Conservation (phyloP, 2,329 filamentous ascomycete species). For the Escovopsis sp. region DNA sequence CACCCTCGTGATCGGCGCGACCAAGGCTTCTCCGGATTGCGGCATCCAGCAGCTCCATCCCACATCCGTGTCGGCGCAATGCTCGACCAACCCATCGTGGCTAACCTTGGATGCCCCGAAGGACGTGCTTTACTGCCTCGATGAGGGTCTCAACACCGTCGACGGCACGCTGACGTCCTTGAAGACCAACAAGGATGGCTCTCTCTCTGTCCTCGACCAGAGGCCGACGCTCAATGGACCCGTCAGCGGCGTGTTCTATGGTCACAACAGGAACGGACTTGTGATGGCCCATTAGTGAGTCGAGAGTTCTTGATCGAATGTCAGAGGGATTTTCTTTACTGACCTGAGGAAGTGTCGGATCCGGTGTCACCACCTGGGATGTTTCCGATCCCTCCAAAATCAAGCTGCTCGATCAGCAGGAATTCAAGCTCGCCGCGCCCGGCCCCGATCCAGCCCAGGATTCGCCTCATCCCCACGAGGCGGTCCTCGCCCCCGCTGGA, state of each 20-base stretch:
- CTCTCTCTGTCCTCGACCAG: conserved; percentile 22
- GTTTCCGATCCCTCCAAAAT: conserved; percentile 24
- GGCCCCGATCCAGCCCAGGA: conserved; percentile 32
- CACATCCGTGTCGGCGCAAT: conserved; percentile 29
- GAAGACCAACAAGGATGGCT: conserved; percentile 21
- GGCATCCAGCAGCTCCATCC: conserved; percentile 21
- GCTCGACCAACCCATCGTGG: conserved; percentile 44
- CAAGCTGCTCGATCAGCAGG: conserved; percentile 18
- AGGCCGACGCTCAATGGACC: conserved; percentile 24
- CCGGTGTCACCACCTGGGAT: conserved; percentile 30
- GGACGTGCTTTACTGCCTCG: conserved; percentile 40
- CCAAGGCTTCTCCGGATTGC: conserved; percentile 9
- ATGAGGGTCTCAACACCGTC: conserved; percentile 37
- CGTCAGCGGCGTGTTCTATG: conserved; percentile 30
- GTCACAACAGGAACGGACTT: conserved; percentile 23
- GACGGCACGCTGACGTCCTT: conserved; percentile 35
- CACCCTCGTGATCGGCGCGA: conserved; percentile 26
- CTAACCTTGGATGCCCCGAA: conserved; percentile 37
- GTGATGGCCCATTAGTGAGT: conserved; percentile 32
- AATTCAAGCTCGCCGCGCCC: conserved; percentile 24
- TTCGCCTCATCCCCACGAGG: conserved; percentile 47
- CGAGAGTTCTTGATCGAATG: background rate
- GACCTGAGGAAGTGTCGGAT: conserved; percentile 18
- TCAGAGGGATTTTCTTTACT: background rate
- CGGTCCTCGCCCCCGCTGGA: conserved; percentile 49